Conservation (phyloP, 2,329 filamentous ascomycete species). For the Talaromyces sp. region DNA sequence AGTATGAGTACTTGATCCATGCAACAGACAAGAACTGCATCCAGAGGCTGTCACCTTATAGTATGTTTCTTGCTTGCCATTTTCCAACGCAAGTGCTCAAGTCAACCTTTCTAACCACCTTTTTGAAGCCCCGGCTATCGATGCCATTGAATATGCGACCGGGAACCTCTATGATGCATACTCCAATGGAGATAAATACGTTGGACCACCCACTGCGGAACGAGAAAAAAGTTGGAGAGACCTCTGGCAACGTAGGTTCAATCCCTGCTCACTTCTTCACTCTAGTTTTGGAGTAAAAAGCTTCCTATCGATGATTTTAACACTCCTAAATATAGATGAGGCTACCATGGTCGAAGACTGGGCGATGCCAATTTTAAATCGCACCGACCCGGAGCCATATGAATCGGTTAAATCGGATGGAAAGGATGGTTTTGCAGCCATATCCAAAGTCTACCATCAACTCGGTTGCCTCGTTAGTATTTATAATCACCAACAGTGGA, state of each 20-base stretch:
- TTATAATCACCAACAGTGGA: too few relatives aligned
- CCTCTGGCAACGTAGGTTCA: slow-evolving; percentile 3
- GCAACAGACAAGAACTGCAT: slow-evolving; percentile 3
- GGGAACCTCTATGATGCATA: not conserved
- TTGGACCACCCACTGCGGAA: not conserved
- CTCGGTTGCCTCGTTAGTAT: slow-evolving; percentile 1
- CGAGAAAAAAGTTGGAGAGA: not conserved
- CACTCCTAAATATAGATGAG: not conserved
- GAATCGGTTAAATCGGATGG: not conserved
- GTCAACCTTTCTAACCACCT: not conserved
- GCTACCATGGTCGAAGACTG: not conserved
- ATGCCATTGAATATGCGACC: slow-evolving; percentile 1
- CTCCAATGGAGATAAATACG: not conserved
- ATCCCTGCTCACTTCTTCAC: not conserved
- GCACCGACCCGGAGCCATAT: not conserved
- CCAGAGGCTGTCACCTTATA: not conserved
- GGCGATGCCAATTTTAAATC: slow-evolving; percentile 4
- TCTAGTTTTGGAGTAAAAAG: not conserved
- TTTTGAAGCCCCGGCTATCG: not conserved
- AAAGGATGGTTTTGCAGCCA: not conserved
- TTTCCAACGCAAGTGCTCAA: too few relatives aligned
- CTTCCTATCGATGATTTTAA: not conserved
- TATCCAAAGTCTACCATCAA: slow-evolving; percentile 1
- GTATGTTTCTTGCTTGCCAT: not conserved
- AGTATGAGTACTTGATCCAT: not conserved